phyloP scores from a whole-genome alignment of 2,329 filamentous ascomycete genomes.

The Penicillium brevicompactum region DNA sequence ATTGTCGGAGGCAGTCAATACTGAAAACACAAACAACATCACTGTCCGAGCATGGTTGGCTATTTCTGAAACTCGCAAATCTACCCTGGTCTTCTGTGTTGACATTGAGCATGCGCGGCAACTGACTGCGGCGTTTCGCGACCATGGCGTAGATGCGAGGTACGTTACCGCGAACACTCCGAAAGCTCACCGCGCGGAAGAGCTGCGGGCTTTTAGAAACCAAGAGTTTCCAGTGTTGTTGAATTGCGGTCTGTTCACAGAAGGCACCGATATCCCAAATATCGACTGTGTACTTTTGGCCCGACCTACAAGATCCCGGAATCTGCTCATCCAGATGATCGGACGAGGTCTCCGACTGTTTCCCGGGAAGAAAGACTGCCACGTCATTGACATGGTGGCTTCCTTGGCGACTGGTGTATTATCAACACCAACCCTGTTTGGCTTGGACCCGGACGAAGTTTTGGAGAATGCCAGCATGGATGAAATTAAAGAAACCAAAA shows the following conservation, averaged over 20 bases:
- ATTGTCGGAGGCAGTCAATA: constrained; percentile 84
- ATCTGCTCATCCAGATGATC: constrained; percentile 96
- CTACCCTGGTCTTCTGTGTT: constrained; percentile 92
- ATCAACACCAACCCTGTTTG: constrained; percentile 89
- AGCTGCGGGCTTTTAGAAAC: constrained; percentile 73
- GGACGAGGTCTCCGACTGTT: constrained; percentile 86
- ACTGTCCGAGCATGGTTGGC: constrained; percentile 84
- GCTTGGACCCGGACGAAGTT: constrained; percentile 80
- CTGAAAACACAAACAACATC: constrained; percentile 74
- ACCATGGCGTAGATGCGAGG: constrained; percentile 76
- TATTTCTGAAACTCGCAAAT: constrained; percentile 72
- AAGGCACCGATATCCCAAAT: constrained; percentile 96
- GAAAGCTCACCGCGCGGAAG: constrained; percentile 66
- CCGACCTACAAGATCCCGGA: constrained; percentile 87
- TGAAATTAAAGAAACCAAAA: constrained; percentile 57
- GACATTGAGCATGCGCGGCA: constrained; percentile 79
- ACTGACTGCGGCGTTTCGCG: constrained; percentile 74
- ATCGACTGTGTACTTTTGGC: constrained; percentile 91
- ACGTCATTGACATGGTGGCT: constrained; percentile 94
- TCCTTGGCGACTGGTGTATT: constrained; percentile 81
- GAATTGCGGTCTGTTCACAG: constrained; percentile 95
- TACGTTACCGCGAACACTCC: constrained; percentile 84
- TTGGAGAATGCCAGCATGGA: constrained; percentile 67
- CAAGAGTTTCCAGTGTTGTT: constrained; percentile 82
- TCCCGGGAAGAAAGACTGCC: constrained; percentile 80